Percentiles rank a stretch among this genome's conserved stretches.
phyloP scores from a whole-genome alignment of 1,284 basidiomycete species.

The Waitea zeae region DNA sequence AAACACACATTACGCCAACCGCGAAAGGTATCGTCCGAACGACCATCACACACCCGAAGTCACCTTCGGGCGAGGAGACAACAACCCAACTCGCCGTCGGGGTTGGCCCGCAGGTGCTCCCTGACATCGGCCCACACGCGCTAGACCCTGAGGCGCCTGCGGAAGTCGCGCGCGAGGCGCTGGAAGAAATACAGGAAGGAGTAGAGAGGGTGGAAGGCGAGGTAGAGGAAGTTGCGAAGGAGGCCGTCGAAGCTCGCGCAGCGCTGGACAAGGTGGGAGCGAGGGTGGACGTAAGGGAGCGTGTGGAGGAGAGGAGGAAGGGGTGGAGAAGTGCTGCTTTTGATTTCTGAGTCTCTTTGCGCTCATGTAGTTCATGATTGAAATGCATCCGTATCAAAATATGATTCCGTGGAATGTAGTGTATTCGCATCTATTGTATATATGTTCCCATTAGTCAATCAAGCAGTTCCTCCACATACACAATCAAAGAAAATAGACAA shows the following conservation, averaged over 20 bases:
- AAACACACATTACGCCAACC: slow-evolving; percentile 13
- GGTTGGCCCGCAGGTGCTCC: slow-evolving; percentile 26
- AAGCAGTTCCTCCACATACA: too few relatives aligned
- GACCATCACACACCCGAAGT: slow-evolving; percentile 9
- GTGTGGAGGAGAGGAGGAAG: slow-evolving; percentile 6
- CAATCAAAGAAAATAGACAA: too few relatives aligned
- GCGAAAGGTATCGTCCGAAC: slow-evolving; percentile 21
- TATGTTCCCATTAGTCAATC: too few relatives aligned
- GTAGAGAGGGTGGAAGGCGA: slow-evolving; percentile 7
- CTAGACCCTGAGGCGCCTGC: slow-evolving; percentile 6
- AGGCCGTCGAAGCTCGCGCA: slow-evolving; percentile 6
- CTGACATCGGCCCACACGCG: slow-evolving; percentile 21
- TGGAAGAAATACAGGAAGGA: slow-evolving; percentile 9
- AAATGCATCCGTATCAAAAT: too few relatives aligned
- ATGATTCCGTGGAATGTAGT: too few relatives aligned
- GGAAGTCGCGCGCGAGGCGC: slow-evolving; percentile 4
- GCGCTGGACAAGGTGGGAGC: slow-evolving; percentile 4
- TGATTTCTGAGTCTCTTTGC: slow-evolving; percentile 14
- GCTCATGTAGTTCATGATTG: too few relatives aligned
- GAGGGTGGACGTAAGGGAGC: slow-evolving; percentile 7
- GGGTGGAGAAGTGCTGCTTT: slow-evolving; percentile 16
- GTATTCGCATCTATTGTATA: too few relatives aligned
- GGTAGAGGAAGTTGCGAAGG: slow-evolving; percentile 10
- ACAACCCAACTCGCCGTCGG: slow-evolving; percentile 24
- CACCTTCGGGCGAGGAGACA: slow-evolving; percentile 12